Evolutionary conservation across 73 alveolate genomes (phyloP), one percentile per base, ranked within the genome.

Genomic region (Effrenium voratum): DNA sequence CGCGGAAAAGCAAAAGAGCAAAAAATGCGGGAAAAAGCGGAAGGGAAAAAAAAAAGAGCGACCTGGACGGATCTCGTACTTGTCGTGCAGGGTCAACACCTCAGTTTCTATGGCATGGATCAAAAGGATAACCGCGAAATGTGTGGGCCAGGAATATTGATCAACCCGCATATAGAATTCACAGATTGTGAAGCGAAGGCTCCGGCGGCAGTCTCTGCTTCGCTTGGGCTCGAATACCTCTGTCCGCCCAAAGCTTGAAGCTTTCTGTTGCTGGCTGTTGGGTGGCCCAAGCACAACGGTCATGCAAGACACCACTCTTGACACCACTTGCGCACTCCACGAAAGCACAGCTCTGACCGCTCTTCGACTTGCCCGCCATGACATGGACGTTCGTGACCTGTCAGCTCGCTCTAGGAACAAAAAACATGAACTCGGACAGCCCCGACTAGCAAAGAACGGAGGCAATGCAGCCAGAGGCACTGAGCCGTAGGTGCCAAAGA

Each of bases 11-110:
- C 68, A 13, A 55, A 55, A 55, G 30, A 10, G 30, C 22, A 55
- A 55, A 55, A 10, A 10, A 10, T 55, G 22, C 22, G 22, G 68
- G 68, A 22, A 22, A 55, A 55, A 13, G 22, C 10, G 8, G 63
- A 8, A 52, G 19, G 15, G 75, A 36, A 16, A 5, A 72, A 72
- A 44, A 66, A 32, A 10, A 66, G 77, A 12, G 5, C 41, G 26
- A 60, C 98, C 98, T 92, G 98, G 98, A 28, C 98, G 98, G 52
- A 92, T 92, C 98, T 92, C 98, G 75, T 92, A 92, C 98, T 92
- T 92, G 92, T 92, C 98, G 68, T 92, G 98, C 81, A 92, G 66
- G 28, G 98, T 92, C 50, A 92, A n/a, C 45, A 92, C 98, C 98
- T 90, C 63, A 40, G 57, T 59, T 59, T n/a, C 2, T 59, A n/a